Evolutionary conservation across 2,329 filamentous ascomycete genomes (phyloP).

Genomic region (Aspergillus ibericus): DNA sequence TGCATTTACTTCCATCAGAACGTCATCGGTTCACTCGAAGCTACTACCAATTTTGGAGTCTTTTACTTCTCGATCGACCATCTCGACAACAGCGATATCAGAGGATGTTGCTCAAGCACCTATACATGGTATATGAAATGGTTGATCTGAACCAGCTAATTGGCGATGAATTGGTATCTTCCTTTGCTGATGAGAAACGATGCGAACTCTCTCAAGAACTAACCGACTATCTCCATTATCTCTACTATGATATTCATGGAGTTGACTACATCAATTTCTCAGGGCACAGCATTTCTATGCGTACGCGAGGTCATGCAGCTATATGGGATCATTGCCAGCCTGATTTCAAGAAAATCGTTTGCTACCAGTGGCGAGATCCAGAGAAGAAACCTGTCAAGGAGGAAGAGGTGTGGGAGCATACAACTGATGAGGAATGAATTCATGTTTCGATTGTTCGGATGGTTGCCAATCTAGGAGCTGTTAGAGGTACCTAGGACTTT

Average conservation of each 20-base stretch:
- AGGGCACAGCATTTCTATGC: not conserved
- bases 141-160: not conserved
- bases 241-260: not conserved
- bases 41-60: not conserved
- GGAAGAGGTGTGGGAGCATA: not conserved
- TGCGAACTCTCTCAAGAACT: not conserved
- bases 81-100: not conserved
- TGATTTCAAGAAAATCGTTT: not conserved
- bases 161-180: not conserved
- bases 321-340: not conserved
- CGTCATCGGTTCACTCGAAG: not conserved
- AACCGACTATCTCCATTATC: not conserved
- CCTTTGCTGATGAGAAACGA: not conserved
- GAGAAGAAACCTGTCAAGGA: not conserved
- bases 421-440: slow-evolving; percentile 22
- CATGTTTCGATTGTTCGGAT: no score
- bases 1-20: not conserved
- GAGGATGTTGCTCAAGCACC: not conserved
- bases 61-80: not conserved
- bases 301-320: not conserved
- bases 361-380: not conserved
- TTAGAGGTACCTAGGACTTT: no score
- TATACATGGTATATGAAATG: not conserved
- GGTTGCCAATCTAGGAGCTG: no score
- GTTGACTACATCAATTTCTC: not conserved